phyloP scores from a whole-genome alignment of 2,329 filamentous ascomycete genomes.

The Graphilbum fragrans region DNA sequence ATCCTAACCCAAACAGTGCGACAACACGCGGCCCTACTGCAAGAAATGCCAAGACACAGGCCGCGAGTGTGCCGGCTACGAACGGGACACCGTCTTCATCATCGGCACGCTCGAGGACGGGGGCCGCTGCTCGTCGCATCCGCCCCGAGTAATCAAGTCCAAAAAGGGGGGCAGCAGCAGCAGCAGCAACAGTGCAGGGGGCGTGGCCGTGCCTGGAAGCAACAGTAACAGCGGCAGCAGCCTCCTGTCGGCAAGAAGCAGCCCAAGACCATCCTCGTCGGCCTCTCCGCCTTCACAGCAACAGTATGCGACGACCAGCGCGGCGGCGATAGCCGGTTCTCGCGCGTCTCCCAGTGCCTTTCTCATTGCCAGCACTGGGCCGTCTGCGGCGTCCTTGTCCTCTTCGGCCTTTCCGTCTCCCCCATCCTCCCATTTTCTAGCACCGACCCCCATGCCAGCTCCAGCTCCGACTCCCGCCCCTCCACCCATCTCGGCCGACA shows the following conservation, averaged over 20 bases:
- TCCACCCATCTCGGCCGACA: background rate
- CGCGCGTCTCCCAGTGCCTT: too few species aligned
- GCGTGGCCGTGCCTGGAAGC: constrained; percentile 8
- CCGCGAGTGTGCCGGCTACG: constrained; percentile 48
- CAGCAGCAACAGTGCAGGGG: background rate
- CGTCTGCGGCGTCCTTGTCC: background rate
- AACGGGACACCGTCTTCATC: constrained; percentile 51
- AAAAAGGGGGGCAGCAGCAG: constrained; percentile 15
- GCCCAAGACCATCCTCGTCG: background rate
- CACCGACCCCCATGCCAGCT: background rate
- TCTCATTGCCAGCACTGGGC: too few species aligned
- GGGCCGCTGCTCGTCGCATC: constrained; percentile 45
- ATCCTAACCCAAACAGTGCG: constrained; percentile 33
- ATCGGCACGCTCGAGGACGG: constrained; percentile 42
- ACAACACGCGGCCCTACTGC: constrained; percentile 48
- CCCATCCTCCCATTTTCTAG: background rate
- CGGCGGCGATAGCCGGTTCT: too few species aligned
- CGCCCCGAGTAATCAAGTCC: constrained; percentile 31
- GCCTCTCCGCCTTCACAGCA: background rate
- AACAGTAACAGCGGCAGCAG: background rate
- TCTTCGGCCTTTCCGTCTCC: background rate
- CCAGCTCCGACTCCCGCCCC: background rate
- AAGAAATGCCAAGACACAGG: constrained; percentile 47
- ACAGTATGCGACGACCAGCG: background rate
- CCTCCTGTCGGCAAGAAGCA: background rate